Base-by-base conservation (phyloP, 2,329 filamentous ascomycete species). In the Zasmidium citrigriseum region DNA sequence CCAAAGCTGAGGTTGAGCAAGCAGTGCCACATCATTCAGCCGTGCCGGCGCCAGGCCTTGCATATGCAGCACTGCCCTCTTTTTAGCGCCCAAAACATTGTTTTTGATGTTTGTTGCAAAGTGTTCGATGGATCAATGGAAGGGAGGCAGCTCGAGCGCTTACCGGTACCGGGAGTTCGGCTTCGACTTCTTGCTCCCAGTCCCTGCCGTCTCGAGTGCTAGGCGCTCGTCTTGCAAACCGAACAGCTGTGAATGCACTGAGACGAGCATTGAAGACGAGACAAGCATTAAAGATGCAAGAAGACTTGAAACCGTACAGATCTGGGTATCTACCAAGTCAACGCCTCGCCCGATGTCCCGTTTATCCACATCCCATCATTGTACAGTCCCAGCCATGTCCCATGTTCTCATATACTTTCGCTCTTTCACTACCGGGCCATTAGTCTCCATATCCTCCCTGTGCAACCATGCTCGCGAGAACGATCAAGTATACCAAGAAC, bases 401-500 rank as follows among this genome's bases (percentile, higher is more conserved):
- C 29, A 20, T 34, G 21, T 45, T 45, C 34, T n/a, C 34, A 41
- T 16, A 41, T 4, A 41, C 34, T 9, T n/a, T n/a, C 27, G 29
- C 50, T n/a, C 34, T 16, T 41, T n/a, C 7, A 7, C 14, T 4
- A 41, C 12, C 5, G 12, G 7, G 18, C 34, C 38, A 25, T 56
- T 46, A 58, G 45, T 69, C 68, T n/a, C 67, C 68, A 52, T 64
- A 61, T 16, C 66, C 67, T 38, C 67, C 68, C 46, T 67, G 62
- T 24, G 70, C 70, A 11, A 73, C 70, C 66, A 66, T 70, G 52
- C 61, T 59, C 20, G 67, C 82, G 78, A 88, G 82, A 49, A 88
- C 73, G 70, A 87, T 83, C 83, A 88, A 86, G 83, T 85, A 88
- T 21, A 87, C 70, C 68, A 86, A 80, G 66, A 88, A 86, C n/a